Base-by-base conservation (phyloP, 371 early-diverging fungal genomes). In the Actinomucor elegans region DNA sequence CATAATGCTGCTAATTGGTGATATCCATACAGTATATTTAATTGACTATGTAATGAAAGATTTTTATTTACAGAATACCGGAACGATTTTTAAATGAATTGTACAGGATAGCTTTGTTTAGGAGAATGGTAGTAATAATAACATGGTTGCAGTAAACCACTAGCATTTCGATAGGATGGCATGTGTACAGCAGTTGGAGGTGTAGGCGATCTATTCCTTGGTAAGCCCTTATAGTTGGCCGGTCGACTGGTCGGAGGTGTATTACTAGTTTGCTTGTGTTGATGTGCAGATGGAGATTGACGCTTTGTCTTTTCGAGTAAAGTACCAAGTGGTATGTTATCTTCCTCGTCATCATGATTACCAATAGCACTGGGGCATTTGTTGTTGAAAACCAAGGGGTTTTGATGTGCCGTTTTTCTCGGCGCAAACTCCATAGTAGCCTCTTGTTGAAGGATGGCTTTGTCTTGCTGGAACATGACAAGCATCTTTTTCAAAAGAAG, bases 401-500 rank as follows among this genome's bases (percentile, higher is more conserved):
- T n/a, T n/a, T n/a, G n/a, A n/a, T n/a, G n/a, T n/a, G n/a, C 36
- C n/a, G 26, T 12, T 17, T 27, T 9, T 36, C 36, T 36, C 36
- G 36, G 5, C n/a, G 17, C 15, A n/a, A 15, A 5, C n/a, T 36
- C 12, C 17, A 20, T 17, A 15, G 40, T 8, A 7, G 20, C 14
- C 24, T 23, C 7, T 2, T 23, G 28, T 10, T 26, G n/a, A 6
- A 24, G 27, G 15, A 42, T 27, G 24, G 27, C 23, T 26, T 42
- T 17, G 8, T 42, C 42, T n/a, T 24, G 52, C 20, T 48, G 48
- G 17, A 56, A 35, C 32, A 24, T 23, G 18, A 42, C 18, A 3
- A 61, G 47, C 52, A 61, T 55, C n/a, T 34, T 21, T 24, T 21
- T 44, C 27, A 61, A 55, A 35, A 50, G 55, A 50, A 61, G 24